A percentile compares a stretch with the other conserved stretches of the same genome.
Conservation (phyloP, 441 rosid species). For the Syzygium malaccense region DNA sequence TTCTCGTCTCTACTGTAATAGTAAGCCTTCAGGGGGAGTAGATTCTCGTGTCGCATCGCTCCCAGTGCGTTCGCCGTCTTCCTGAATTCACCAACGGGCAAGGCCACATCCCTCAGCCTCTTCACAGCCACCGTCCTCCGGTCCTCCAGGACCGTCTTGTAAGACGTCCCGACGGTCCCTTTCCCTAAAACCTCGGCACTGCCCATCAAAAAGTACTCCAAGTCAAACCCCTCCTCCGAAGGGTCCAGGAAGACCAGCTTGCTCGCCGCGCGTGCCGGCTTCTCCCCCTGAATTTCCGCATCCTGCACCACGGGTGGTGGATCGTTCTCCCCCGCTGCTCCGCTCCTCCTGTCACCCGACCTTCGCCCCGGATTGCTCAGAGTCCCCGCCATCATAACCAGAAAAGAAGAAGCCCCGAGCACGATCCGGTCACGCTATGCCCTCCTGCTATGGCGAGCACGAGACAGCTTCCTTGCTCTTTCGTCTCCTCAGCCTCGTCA, state of each 20-base stretch:
- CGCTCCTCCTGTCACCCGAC: not conserved
- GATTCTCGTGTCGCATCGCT: not conserved
- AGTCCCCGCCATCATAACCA: not conserved
- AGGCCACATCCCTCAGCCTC: not conserved
- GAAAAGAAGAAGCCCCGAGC: not conserved
- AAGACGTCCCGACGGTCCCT: not conserved
- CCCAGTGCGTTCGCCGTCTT: not conserved
- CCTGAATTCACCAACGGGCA: not conserved
- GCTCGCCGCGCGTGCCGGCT: not conserved
- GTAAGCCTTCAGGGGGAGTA: too few relatives aligned
- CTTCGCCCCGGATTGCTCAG: not conserved
- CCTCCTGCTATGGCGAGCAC: not conserved
- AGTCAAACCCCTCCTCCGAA: not conserved
- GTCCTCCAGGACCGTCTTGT: not conserved
- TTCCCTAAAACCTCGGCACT: fast-evolving
- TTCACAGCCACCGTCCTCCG: not conserved
- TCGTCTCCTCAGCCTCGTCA: not conserved
- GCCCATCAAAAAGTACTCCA: fast-evolving
- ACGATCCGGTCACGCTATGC: too few relatives aligned
- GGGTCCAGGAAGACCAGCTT: not conserved
- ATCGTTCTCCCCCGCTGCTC: not conserved
- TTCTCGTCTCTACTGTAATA: too few relatives aligned
- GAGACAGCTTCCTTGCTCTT: not conserved
- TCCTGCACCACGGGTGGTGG: not conserved
- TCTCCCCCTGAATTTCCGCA: too few relatives aligned